Evolutionary conservation across 192 early-diverging fungal genomes (phyloP).

Genomic region (Backusella australiensis): DNA sequence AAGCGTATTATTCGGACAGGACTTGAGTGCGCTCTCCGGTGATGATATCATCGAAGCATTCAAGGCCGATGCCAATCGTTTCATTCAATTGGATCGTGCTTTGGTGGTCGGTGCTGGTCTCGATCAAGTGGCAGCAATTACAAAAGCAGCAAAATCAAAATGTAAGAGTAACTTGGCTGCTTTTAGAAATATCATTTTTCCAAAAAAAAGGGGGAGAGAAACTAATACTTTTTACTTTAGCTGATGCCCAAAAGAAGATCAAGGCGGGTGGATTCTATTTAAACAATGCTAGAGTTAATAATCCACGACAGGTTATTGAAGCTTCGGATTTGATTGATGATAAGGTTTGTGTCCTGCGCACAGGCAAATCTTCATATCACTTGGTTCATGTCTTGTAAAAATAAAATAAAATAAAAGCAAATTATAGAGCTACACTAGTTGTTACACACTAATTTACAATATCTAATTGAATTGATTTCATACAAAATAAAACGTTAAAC

Average conservation of each 20-base stretch:
- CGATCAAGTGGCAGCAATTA: constrained; percentile 56
- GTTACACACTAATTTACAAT: neutral
- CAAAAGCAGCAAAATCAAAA: constrained; percentile 68
- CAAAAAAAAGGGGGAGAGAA: neutral
- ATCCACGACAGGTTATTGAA: constrained; percentile 37
- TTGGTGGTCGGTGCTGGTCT: constrained; percentile 51
- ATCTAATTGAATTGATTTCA: neutral
- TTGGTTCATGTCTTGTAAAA: constrained; percentile 44
- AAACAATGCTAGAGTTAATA: constrained; percentile 56
- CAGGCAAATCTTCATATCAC: constrained; percentile 78
- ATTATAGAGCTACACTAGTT: too few species aligned
- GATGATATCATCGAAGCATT: constrained; percentile 74
- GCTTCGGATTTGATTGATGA: constrained; percentile 63
- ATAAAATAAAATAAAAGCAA: neutral
- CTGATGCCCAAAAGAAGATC: constrained; percentile 74
- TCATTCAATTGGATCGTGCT: constrained; percentile 44
- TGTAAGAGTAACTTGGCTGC: constrained; percentile 36
- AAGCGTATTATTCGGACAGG: constrained; percentile 70
- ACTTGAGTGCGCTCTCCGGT: constrained; percentile 40
- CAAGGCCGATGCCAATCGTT: constrained; percentile 53
- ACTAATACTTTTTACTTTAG: constrained; percentile 29
- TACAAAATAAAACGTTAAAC: neutral
- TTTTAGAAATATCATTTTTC: neutral
- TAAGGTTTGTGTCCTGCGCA: constrained; percentile 64
- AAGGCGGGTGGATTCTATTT: constrained; percentile 82